Evolutionary conservation across 495 filamentous ascomycete genomes (phyloP).

Genomic region (Lindgomyces ingoldianus): DNA sequence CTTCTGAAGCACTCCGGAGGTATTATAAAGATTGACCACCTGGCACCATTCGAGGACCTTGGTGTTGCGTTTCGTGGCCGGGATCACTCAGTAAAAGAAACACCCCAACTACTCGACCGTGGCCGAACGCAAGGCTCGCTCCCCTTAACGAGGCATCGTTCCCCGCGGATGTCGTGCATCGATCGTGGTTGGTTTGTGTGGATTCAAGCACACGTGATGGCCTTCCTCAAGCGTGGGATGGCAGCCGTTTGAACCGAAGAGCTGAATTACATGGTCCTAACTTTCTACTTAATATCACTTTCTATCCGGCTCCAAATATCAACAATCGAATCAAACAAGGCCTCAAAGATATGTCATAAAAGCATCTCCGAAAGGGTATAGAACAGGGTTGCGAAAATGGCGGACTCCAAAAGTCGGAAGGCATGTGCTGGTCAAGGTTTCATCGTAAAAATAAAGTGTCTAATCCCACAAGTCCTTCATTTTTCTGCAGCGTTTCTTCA

Average conservation of each 20-base stretch:
- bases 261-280: too few relatives aligned
- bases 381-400: conserved; percentile 11
- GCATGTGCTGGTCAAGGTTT: conserved; percentile 13
- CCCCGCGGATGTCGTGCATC: background rate
- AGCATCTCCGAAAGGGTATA: conserved; percentile 19
- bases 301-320: conserved; percentile 1
- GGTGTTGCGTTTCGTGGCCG: background rate
- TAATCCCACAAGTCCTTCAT: conserved; percentile 11
- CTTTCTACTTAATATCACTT: too few relatives aligned
- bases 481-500: conserved; percentile 4
- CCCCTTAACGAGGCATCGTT: background rate
- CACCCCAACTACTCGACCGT: background rate
- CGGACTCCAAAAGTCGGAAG: background rate
- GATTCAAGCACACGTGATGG: background rate
- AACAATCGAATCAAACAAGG: background rate
- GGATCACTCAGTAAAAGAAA: background rate
- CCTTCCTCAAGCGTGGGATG: background rate
- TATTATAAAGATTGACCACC: background rate
- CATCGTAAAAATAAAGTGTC: conserved; percentile 17
- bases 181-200: background rate
- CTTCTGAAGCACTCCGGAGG: background rate
- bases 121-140: background rate
- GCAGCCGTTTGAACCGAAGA: background rate
- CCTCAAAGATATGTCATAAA: background rate
- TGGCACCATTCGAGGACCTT: conserved; percentile 13